These are phyloP conservation scores for Salvia miltiorrhiza DNA, from an alignment of 257 asterid species.

Conservation along the genomic window DNA sequence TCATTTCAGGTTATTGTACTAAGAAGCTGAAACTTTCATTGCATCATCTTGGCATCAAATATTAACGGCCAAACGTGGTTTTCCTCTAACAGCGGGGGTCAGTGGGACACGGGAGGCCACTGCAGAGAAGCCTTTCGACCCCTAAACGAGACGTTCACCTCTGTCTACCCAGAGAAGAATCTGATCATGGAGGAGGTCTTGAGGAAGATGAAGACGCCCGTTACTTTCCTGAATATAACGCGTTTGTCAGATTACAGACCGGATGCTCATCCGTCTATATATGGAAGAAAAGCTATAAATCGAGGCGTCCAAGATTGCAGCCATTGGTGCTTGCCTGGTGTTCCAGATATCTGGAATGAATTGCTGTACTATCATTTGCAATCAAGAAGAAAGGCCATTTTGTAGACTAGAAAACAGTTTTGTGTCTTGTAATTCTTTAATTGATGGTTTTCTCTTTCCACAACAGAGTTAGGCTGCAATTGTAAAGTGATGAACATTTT, in stretches of 20 bases:
- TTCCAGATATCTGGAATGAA: slow-evolving; percentile 90
- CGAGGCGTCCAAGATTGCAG: slow-evolving; percentile 82
- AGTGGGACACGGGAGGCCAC: slow-evolving; percentile 88
- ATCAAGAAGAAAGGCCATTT: slow-evolving; percentile 16
- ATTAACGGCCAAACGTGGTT: neutral
- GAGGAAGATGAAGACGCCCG: slow-evolving; percentile 66
- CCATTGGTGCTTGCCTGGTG: slow-evolving; percentile 99
- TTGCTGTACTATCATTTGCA: slow-evolving; percentile 54
- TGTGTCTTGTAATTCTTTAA: neutral
- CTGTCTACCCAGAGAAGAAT: slow-evolving; percentile 49
- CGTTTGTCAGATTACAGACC: slow-evolving; percentile 65
- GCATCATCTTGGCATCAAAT: neutral
- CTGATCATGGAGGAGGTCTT: slow-evolving; percentile 51
- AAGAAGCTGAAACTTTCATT: neutral
- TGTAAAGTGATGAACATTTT: neutral
- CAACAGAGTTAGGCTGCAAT: neutral
- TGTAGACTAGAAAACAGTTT: neutral
- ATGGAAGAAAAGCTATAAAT: slow-evolving; percentile 46
- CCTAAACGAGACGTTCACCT: slow-evolving; percentile 30
- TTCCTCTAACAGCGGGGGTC: slow-evolving; percentile 60
- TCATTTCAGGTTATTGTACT: slow-evolving; percentile 74
- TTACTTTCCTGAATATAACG: slow-evolving; percentile 61
- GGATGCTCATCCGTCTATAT: slow-evolving; percentile 89
- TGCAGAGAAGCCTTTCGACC: slow-evolving; percentile 77
- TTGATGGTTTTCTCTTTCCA: neutral